These are phyloP conservation scores for Ophiostoma himal-ulmi DNA, from an alignment of 2,329 filamentous ascomycete genomes.

Conservation along the genomic window DNA sequence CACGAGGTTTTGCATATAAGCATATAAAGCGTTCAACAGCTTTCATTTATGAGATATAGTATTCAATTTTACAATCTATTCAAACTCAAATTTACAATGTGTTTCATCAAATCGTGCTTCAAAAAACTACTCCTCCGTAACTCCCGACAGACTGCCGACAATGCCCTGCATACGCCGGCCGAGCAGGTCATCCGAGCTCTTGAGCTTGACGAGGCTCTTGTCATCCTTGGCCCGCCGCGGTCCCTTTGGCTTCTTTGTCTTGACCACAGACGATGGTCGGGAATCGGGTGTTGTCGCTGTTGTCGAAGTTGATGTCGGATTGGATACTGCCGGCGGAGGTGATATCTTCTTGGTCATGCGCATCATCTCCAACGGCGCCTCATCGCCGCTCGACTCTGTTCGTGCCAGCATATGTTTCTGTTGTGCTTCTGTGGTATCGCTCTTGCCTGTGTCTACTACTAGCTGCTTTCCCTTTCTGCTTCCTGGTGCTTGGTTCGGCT, in stretches of 20 bases:
- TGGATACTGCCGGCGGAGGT: constrained; percentile 17
- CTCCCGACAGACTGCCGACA: constrained; percentile 47
- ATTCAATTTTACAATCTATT: background rate
- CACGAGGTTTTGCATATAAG: background rate
- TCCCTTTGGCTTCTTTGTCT: constrained; percentile 24
- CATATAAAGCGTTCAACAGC: constrained; percentile 4
- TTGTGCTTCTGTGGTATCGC: background rate
- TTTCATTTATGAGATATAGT: background rate
- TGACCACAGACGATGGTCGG: background rate
- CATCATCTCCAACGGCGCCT: constrained; percentile 75
- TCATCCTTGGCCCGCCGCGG: constrained; percentile 34
- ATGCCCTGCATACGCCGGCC: constrained; percentile 54
- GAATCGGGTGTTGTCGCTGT: background rate
- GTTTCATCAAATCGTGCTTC: background rate
- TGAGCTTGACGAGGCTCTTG: constrained; percentile 46
- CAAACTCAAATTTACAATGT: background rate
- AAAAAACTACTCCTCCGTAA: constrained; percentile 36
- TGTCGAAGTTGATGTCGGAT: background rate
- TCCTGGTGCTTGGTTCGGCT: background rate
- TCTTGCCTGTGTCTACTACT: background rate
- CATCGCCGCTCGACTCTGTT: constrained; percentile 65
- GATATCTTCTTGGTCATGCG: constrained; percentile 45
- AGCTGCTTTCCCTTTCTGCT: background rate
- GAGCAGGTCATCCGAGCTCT: constrained; percentile 53
- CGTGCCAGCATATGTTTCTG: constrained; percentile 1